Percentiles rank a stretch among this genome's conserved stretches.
Evolutionary conservation across 164 flowering plant genomes (phyloP).

Genomic region (Tetrastigma voinierianum): DNA sequence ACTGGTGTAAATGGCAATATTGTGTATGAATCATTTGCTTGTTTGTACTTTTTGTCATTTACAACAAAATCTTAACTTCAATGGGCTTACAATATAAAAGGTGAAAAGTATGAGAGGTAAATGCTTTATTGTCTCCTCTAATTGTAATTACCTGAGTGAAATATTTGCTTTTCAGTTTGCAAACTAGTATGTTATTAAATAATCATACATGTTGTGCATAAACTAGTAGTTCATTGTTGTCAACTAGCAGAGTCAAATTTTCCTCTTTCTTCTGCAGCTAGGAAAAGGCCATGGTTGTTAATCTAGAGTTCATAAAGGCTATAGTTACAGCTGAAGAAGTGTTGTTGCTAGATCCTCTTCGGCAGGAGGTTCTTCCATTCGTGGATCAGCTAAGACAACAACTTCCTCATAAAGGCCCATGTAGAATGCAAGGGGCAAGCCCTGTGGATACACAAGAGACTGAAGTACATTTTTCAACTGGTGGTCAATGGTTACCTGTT

Average conservation of each 20-base stretch:
- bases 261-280: conserved; percentile 49
- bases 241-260: background rate
- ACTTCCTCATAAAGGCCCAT: conserved; percentile 47
- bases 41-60: too few relatives aligned
- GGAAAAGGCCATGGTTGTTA: conserved; percentile 97
- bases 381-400: conserved; percentile 82
- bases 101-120: too few relatives aligned
- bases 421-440: conserved; percentile 28
- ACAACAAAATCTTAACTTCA: too few relatives aligned
- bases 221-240: background rate
- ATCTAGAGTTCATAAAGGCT: conserved; percentile 88
- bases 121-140: too few relatives aligned
- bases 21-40: too few relatives aligned
- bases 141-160: background rate
- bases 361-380: conserved; percentile 85
- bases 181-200: background rate
- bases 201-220: background rate
- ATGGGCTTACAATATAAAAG: too few relatives aligned
- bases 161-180: background rate
- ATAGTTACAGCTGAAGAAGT: conserved; percentile 97
- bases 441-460: conserved; percentile 34
- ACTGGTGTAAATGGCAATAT: too few relatives aligned
- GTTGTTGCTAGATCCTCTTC: conserved; percentile 79
- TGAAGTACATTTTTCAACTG: conserved; percentile 33
- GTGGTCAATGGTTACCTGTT: conserved; percentile 54